phyloP scores from a whole-genome alignment of 441 rosid genomes.

The Eruca vesicaria region DNA sequence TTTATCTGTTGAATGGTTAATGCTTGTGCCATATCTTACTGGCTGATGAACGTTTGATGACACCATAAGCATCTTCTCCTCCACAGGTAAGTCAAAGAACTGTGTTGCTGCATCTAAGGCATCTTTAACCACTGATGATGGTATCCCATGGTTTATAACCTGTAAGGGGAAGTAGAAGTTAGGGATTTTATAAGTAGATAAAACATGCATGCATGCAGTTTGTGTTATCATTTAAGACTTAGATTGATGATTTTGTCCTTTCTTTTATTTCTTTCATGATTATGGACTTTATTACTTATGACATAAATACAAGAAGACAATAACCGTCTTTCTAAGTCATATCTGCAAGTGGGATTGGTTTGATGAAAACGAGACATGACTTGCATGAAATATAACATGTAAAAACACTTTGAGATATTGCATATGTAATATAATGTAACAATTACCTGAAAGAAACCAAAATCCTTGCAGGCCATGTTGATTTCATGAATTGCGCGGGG shows the following conservation, averaged over 20 bases:
- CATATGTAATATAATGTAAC: too few relatives aligned
- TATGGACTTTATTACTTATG: conserved; percentile 8
- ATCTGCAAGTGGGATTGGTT: conserved; percentile 12
- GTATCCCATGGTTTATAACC: conserved; percentile 67
- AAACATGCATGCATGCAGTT: conserved; percentile 26
- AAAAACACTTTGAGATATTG: too few relatives aligned
- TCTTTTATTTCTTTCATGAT: conserved; percentile 2
- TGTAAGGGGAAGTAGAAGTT: conserved; percentile 34
- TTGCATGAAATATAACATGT: background rate
- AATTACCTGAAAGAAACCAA: conserved; percentile 39
- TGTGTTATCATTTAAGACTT: conserved; percentile 27
- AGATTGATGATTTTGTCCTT: conserved; percentile 33
- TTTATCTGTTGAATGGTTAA: conserved; percentile 57
- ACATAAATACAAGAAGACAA: conserved; percentile 32
- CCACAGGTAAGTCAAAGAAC: conserved; percentile 68
- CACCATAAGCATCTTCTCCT: conserved; percentile 53
- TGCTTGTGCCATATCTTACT: conserved; percentile 70
- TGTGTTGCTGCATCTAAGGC: conserved; percentile 47
- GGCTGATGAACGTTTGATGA: conserved; percentile 55
- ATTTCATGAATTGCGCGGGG: conserved; percentile 19
- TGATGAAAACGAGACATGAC: conserved; percentile 37
- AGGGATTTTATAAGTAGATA: background rate
- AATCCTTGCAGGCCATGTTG: conserved; percentile 31
- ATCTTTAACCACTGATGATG: conserved; percentile 39
- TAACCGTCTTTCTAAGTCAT: conserved; percentile 27